Base-by-base conservation (phyloP, 1,139 yeast species). In the Eremothecium cymbalariae region DNA sequence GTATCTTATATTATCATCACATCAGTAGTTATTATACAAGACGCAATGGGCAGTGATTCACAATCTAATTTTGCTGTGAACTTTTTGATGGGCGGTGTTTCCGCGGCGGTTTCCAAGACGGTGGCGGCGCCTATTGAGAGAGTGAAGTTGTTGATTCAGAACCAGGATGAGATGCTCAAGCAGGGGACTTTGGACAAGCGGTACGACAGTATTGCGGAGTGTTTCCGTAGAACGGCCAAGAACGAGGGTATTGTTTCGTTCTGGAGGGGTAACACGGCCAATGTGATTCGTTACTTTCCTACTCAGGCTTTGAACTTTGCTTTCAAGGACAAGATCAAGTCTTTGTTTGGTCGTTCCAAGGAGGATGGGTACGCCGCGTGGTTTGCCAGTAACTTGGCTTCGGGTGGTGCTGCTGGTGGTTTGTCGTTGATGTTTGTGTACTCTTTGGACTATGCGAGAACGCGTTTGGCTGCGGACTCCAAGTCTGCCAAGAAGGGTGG, bases 251-350 rank as follows among this genome's bases (percentile, higher is more conserved):
- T 77, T 45, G 68, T 63, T 42, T 64, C 85, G 39, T 73, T 78
- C 74, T 78, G 86, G 85, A 73, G 85, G 71, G 85, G 86, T 67
- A 78, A 78, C 79, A 75, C 85, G 44, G 85, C 85, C 48, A 78
- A 78, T 67, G 85, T 78, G 48, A 73, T 78, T 64, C 78, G 86
- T 68, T 78, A 78, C 72, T 78, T 78, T 81, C 85, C 85, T 59
- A 78, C 85, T 53, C 85, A 78, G 67, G 86, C 85, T 50, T 72
- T 78, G 62, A 78, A 78, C 77, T 78, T 78, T 62, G 85, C 86
- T 58, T 78, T 78, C 79, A 78, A 77, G 71, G 86, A 77, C 65
- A 74, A 76, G 68, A 76, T 77, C 70, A 78, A 77, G 77, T 72
- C 74, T 55, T 64, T 77, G 73, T 79, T 78, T 62, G 82, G 81